These are phyloP conservation scores for Coelastrella sp. DNA, from an alignment of 139 green algal genomes.

Conservation along the genomic window DNA sequence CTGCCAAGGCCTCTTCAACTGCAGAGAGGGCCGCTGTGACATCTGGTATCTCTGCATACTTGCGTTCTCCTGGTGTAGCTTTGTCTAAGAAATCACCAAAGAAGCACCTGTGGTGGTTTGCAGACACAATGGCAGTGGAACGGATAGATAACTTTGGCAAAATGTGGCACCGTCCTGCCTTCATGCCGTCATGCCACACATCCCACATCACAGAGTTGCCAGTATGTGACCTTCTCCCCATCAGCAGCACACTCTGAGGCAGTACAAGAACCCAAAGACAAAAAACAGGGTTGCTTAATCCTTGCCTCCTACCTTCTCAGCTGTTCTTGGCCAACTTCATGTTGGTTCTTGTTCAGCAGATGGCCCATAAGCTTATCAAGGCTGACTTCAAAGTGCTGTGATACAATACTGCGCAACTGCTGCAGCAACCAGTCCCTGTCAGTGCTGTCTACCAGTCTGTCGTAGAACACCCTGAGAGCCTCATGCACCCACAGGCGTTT, in stretches of 20 bases:
- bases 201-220: too few species aligned
- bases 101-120: constrained; percentile 78
- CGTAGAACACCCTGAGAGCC: constrained; percentile 81
- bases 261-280: too few species aligned
- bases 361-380: constrained; percentile 63
- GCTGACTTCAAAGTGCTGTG: constrained; percentile 13
- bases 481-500: constrained; percentile 86
- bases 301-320: not conserved
- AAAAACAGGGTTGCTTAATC: not conserved
- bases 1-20: constrained; percentile 77
- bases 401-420: constrained; percentile 52
- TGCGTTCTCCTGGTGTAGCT: constrained; percentile 32
- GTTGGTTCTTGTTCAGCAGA: constrained; percentile 41
- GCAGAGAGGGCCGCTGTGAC: constrained; percentile 43
- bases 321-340: constrained; percentile 32
- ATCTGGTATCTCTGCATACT: constrained; percentile 48
- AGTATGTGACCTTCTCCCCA: too few species aligned
- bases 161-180: too few species aligned
- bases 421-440: constrained; percentile 77
- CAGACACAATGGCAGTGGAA: too few species aligned
- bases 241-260: too few species aligned
- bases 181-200: too few species aligned
- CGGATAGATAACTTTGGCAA: too few species aligned
- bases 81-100: constrained; percentile 82
- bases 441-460: constrained; percentile 76